Evolutionary conservation across 2,329 filamentous ascomycete genomes (phyloP), one percentile per base, ranked within the genome.

Genomic region (Fusarium sp.): DNA sequence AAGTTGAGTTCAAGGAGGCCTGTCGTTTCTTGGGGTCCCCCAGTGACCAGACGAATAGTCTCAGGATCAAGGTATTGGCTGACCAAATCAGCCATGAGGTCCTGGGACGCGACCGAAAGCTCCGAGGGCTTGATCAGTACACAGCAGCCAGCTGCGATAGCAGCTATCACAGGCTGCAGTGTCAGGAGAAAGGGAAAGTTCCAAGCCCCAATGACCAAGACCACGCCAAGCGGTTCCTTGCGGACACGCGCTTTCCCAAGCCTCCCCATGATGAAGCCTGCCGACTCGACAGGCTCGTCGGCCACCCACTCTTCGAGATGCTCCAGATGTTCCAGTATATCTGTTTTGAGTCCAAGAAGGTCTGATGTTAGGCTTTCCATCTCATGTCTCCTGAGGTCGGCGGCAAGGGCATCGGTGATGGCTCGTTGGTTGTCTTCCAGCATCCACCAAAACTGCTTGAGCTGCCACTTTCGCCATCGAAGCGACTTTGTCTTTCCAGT

Each of bases 101-200:
- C 74, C 59, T 86, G 80, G 2, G 79, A 80, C 0, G 78, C 76
- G 1, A 70, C 66, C 0, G 84, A 78, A 20, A 85, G 65, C 66
- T 88, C 86, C 0, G 82, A 84, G 1, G 86, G 86, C 73, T 88
- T 88, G 31, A 88, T 65, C 9, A 87, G 71, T 10, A 83, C 79
- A 31, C 80, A 78, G 63, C 78, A 80, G 2, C 86, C 86, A 1
- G 86, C 85, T 3, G 85, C 80, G 20, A 87, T 84, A 18, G 85
- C 85, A 18, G 81, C 83, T 27, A 86, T 68, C 38, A 85, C 73
- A 22, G 85, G 85, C 63, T 82, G 79, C 0, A 87, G 58, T 0
- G 81, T 66, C 5, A 85, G 76, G 4, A 81, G 69, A 59, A 87
- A 75, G 1, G 86, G 85, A 20, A 83, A 87, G 67, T 88, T 87